These are phyloP conservation scores for Magnaporthiopsis incrustans DNA, from an alignment of 2,329 filamentous ascomycete species.

Conservation along the genomic window DNA sequence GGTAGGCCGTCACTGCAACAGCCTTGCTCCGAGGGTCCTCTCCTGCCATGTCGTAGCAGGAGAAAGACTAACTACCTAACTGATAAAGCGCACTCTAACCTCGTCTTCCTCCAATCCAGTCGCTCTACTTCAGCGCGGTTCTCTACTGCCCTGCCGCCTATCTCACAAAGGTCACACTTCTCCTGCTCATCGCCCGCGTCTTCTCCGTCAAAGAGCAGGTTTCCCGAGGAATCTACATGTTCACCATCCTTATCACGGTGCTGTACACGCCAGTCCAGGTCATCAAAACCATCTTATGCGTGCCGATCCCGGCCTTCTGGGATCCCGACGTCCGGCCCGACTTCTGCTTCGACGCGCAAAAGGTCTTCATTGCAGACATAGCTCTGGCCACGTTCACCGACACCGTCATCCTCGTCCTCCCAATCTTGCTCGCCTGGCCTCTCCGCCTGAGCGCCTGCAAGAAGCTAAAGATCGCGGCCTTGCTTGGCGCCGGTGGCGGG, in stretches of 20 bases:
- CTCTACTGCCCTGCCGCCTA: conserved; percentile 16
- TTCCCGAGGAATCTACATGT: conserved; percentile 13
- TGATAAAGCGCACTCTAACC: no score
- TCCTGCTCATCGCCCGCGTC: conserved; percentile 18
- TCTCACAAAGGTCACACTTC: conserved; percentile 18
- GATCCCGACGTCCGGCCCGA: conserved; percentile 11
- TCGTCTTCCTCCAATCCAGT: conserved; percentile 6
- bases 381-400: conserved; percentile 25
- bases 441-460: conserved; percentile 20
- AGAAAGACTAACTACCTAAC: no score
- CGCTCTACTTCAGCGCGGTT: conserved; percentile 12
- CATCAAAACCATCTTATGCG: conserved; percentile 14
- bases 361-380: conserved; percentile 25
- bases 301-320: conserved; percentile 18
- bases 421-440: conserved; percentile 22
- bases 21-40: no score
- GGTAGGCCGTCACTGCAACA: neutral
- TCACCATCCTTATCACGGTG: conserved; percentile 12
- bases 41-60: no score
- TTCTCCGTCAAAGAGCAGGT: conserved; percentile 14
- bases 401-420: conserved; percentile 24
- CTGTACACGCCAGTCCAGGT: conserved; percentile 12
- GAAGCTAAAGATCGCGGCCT: conserved; percentile 24
- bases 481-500: conserved; percentile 22
- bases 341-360: conserved; percentile 23